These are phyloP conservation scores for Leptographium wingfieldii DNA, from an alignment of 2,329 filamentous ascomycete genomes.

Conservation along the genomic window DNA sequence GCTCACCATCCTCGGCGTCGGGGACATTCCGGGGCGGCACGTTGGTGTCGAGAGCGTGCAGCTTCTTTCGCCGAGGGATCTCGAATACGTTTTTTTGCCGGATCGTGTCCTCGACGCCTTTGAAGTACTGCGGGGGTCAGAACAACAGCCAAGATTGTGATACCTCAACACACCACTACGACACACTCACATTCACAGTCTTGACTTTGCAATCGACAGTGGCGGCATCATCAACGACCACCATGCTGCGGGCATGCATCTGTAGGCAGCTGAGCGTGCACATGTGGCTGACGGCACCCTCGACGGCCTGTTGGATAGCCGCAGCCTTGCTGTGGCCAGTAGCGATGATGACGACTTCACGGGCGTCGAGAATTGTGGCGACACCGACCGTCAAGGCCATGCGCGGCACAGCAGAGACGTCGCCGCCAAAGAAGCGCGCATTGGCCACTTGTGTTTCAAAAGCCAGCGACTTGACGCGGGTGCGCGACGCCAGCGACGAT, in stretches of 20 bases:
- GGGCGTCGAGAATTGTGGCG: constrained; percentile 46
- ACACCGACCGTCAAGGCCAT: constrained; percentile 55
- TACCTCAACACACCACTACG: not conserved
- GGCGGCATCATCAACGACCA: constrained; percentile 62
- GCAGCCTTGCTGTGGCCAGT: constrained; percentile 59
- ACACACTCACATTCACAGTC: constrained; percentile 35
- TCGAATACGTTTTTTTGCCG: not conserved
- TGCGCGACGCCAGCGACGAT: constrained; percentile 55
- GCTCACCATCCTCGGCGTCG: constrained; percentile 1
- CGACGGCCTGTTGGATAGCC: constrained; percentile 58
- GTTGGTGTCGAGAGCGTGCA: not conserved
- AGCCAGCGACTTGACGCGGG: constrained; percentile 62
- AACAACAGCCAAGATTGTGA: not conserved
- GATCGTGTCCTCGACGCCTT: constrained; percentile 36
- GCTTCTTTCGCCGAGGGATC: not conserved
- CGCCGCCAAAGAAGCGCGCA: constrained; percentile 57
- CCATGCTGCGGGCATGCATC: constrained; percentile 57
- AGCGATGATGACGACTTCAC: constrained; percentile 62
- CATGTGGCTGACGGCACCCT: constrained; percentile 65
- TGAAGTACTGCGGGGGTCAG: constrained; percentile 33
- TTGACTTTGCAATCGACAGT: constrained; percentile 51
- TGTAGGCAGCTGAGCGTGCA: constrained; percentile 65
- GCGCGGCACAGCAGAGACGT: constrained; percentile 50
- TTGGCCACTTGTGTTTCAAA: constrained; percentile 70
- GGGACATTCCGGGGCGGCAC: not conserved